Evolutionary conservation across 1,284 basidiomycete genomes (phyloP).

Genomic region (Naganishia liquefaciens): DNA sequence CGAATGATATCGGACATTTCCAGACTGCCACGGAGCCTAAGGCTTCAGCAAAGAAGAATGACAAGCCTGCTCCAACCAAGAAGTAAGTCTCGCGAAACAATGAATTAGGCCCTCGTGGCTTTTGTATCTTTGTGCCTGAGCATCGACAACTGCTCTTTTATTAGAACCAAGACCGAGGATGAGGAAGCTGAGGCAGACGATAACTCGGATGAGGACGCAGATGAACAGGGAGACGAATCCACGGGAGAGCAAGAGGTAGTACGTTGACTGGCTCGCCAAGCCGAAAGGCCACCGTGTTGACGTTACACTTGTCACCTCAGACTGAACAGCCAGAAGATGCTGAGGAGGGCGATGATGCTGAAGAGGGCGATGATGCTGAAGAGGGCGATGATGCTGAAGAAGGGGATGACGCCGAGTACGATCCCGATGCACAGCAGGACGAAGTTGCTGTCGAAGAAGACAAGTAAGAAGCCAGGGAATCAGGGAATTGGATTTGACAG

Average conservation of each 20-base stretch:
- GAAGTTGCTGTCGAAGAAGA: conserved; percentile 26
- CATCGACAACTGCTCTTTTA: no score
- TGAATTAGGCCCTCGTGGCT: no score
- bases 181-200: no score
- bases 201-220: no score
- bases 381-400: neutral
- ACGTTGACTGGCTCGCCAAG: no score
- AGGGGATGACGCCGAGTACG: conserved; percentile 4
- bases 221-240: no score
- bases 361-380: conserved; percentile 16
- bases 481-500: no score
- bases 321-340: neutral
- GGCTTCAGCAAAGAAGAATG: conserved; percentile 19
- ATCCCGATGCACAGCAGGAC: conserved; percentile 29
- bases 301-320: neutral
- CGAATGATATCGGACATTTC: neutral
- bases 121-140: no score
- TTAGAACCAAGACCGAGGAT: no score
- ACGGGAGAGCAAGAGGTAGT: neutral
- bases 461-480: neutral
- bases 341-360: neutral
- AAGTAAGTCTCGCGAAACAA: neutral
- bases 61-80: conserved; percentile 8
- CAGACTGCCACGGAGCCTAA: conserved; percentile 26
- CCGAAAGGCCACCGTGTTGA: neutral